Conservation (phyloP, 1,284 basidiomycete species). For the Trichosporon coremiiforme region DNA sequence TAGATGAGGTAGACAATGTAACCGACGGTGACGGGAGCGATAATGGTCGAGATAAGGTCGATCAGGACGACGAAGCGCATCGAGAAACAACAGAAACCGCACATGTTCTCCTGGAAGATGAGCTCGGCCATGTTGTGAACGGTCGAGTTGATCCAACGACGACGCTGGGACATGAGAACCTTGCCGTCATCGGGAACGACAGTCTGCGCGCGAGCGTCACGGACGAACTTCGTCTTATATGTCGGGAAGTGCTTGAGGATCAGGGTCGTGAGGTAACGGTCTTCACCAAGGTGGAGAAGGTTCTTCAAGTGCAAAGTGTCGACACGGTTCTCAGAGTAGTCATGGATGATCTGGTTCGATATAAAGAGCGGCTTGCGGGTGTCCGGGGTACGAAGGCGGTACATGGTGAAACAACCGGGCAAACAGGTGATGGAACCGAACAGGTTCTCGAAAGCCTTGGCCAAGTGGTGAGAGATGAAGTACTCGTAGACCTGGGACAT, state of each 20-base stretch:
- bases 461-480: slow-evolving; percentile 95
- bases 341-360: slow-evolving; percentile 83
- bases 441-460: slow-evolving; percentile 95
- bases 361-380: slow-evolving; percentile 86
- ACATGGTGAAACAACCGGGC: slow-evolving; percentile 95
- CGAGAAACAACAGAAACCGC: slow-evolving; percentile 96
- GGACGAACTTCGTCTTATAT: slow-evolving; percentile 84
- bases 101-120: slow-evolving; percentile 83
- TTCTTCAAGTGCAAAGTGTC: slow-evolving; percentile 99
- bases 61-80: slow-evolving; percentile 98
- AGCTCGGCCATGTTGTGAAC: slow-evolving; percentile 95
- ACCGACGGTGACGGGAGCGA: slow-evolving; percentile 87
- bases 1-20: slow-evolving; percentile 89
- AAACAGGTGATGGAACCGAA: slow-evolving; percentile 98
- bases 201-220: slow-evolving; percentile 81
- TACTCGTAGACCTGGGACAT: slow-evolving; percentile 99
- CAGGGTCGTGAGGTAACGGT: slow-evolving; percentile 95
- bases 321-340: slow-evolving; percentile 94
- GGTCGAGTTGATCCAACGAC: slow-evolving; percentile 99
- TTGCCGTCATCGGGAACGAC: slow-evolving; percentile 87
- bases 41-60: slow-evolving; percentile 87
- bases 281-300: slow-evolving; percentile 92
- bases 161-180: slow-evolving; percentile 86
- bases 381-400: slow-evolving; percentile 88
- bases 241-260: slow-evolving; percentile 90